phyloP scores from a whole-genome alignment of 2,329 filamentous ascomycete species.

The Neurospora crassa region DNA sequence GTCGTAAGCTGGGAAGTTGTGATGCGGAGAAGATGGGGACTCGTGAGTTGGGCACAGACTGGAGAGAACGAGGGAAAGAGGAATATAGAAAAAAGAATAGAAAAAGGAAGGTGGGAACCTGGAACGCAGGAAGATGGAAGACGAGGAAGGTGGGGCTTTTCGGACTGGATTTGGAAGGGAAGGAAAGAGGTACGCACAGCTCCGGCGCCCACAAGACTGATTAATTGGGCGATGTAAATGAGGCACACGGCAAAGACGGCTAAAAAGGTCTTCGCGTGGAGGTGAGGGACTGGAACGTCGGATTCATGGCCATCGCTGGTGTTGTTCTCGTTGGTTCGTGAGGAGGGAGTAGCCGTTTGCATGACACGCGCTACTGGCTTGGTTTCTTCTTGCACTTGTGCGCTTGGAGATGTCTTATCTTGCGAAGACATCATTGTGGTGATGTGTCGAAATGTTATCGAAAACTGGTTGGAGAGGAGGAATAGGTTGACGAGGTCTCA shows the following conservation, averaged over 20 bases:
- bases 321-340: not conserved
- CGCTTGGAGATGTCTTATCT: not conserved
- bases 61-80: no score
- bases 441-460: not conserved
- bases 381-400: not conserved
- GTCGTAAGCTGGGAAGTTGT: not conserved
- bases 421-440: not conserved
- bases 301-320: not conserved
- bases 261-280: conserved; percentile 14
- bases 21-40: no score
- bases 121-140: no score
- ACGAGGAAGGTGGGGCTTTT: not conserved
- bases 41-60: no score
- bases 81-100: no score
- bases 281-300: conserved; percentile 4
- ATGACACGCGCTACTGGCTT: not conserved
- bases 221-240: conserved; percentile 27
- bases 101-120: no score
- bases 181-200: conserved; percentile 18
- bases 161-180: not conserved
- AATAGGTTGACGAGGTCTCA: not conserved
- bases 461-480: not conserved
- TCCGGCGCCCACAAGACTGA: conserved; percentile 26
- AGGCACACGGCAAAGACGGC: conserved; percentile 25
- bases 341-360: not conserved